A percentile compares a stretch with the other conserved stretches of the same genome.
These are phyloP conservation scores for Solanum piurae DNA, from an alignment of 257 asterid species.

Conservation along the genomic window DNA sequence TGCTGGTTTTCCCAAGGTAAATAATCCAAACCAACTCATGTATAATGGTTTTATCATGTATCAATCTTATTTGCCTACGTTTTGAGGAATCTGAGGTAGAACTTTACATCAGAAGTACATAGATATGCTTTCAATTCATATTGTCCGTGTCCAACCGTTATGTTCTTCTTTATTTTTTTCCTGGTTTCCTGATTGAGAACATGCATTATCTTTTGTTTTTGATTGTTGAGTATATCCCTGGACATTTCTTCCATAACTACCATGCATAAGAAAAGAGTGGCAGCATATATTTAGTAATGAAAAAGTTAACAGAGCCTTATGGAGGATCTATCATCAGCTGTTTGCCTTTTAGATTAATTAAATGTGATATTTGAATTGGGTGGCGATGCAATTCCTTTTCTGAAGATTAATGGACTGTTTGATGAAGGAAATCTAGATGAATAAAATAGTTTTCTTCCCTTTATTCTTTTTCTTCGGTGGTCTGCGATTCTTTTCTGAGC, in stretches of 20 bases:
- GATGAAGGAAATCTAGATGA: background rate
- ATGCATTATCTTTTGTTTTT: background rate
- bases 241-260: background rate
- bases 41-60: background rate
- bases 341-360: background rate
- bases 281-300: background rate
- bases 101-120: background rate
- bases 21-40: background rate
- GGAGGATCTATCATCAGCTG: background rate
- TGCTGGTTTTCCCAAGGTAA: conserved; percentile 67
- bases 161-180: background rate
- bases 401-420: background rate
- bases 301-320: background rate
- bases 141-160: background rate
- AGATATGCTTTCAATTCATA: background rate
- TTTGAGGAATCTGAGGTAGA: background rate
- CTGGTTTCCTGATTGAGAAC: background rate
- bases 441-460: background rate
- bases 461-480: background rate
- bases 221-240: background rate
- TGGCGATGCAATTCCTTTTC: background rate
- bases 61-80: background rate
- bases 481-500: background rate
- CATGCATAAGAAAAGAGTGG: background rate
- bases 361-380: background rate